Conservation (phyloP, 108 stramenopile species). For the Chaetoceros muelleri region DNA sequence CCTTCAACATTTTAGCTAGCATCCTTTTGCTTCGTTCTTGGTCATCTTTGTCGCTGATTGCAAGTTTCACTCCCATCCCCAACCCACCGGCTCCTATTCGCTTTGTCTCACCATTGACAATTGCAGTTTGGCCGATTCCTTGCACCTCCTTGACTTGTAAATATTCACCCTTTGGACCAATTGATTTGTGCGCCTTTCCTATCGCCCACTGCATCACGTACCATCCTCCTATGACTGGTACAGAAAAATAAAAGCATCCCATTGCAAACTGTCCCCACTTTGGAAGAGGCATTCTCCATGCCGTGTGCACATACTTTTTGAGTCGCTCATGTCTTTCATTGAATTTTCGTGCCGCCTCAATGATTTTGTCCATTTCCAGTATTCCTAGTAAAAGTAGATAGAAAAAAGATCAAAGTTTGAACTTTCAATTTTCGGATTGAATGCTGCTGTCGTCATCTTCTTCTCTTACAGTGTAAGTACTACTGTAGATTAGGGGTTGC, state of each 20-base stretch:
- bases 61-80: constrained; percentile 63
- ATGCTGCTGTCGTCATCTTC: no score
- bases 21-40: constrained; percentile 52
- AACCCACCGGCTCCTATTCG: constrained; percentile 58
- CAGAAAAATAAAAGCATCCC: constrained; percentile 61
- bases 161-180: constrained; percentile 38
- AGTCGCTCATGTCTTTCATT: constrained; percentile 24
- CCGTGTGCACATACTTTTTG: constrained; percentile 36
- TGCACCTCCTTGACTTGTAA: constrained; percentile 26
- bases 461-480: no score
- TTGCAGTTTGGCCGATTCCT: constrained; percentile 37
- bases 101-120: constrained; percentile 22
- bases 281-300: constrained; percentile 56
- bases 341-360: constrained; percentile 2
- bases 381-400: no score
- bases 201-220: constrained; percentile 58
- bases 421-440: no score
- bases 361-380: neutral
- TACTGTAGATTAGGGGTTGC: no score
- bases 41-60: constrained; percentile 35
- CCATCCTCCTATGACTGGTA: constrained; percentile 66
- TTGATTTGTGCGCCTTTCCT: constrained; percentile 40
- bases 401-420: no score
- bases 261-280: constrained; percentile 54
- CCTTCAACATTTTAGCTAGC: constrained; percentile 45